phyloP scores from a whole-genome alignment of 2,329 filamentous ascomycete genomes.

The Aspergillus transmontanensis region DNA sequence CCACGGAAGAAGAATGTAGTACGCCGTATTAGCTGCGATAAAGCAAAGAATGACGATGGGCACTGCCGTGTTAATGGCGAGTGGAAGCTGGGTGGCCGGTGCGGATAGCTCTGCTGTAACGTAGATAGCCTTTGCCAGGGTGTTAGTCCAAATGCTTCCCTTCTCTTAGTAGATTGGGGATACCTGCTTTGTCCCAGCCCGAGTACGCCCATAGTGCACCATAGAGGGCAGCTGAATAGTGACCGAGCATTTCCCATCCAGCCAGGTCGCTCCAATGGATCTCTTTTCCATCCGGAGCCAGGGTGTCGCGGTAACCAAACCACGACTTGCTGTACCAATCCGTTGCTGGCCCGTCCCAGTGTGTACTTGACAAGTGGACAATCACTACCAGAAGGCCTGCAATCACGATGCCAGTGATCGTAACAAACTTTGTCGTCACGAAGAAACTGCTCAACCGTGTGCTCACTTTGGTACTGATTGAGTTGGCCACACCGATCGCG shows the following conservation, averaged over 20 bases:
- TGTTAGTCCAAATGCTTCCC: not conserved
- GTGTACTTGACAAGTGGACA: not conserved
- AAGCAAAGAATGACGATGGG: conserved; percentile 19
- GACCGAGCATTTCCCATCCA: conserved; percentile 19
- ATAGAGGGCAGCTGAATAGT: conserved; percentile 21
- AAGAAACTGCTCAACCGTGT: conserved; percentile 19
- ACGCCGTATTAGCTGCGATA: conserved; percentile 18
- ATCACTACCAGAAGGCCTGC: conserved; percentile 16
- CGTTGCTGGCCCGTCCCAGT: not conserved
- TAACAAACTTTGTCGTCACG: conserved; percentile 19
- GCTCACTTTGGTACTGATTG: conserved; percentile 20
- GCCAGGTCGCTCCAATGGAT: conserved; percentile 17
- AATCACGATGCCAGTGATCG: conserved; percentile 12
- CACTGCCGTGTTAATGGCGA: conserved; percentile 20
- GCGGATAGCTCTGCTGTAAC: conserved; percentile 20
- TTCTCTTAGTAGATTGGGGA: not conserved
- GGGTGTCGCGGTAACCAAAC: conserved; percentile 16
- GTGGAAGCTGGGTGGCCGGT: conserved; percentile 19
- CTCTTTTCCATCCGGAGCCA: conserved; percentile 18
- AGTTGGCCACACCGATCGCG: conserved; percentile 16
- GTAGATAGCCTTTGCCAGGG: conserved; percentile 14
- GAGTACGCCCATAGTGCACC: conserved; percentile 23
- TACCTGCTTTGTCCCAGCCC: conserved; percentile 21
- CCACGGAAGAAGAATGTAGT: conserved; percentile 22
- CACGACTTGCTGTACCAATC: conserved; percentile 20